Base-by-base conservation (phyloP, 352 stramenopile genomes). In the Pythium phragmitis region DNA sequence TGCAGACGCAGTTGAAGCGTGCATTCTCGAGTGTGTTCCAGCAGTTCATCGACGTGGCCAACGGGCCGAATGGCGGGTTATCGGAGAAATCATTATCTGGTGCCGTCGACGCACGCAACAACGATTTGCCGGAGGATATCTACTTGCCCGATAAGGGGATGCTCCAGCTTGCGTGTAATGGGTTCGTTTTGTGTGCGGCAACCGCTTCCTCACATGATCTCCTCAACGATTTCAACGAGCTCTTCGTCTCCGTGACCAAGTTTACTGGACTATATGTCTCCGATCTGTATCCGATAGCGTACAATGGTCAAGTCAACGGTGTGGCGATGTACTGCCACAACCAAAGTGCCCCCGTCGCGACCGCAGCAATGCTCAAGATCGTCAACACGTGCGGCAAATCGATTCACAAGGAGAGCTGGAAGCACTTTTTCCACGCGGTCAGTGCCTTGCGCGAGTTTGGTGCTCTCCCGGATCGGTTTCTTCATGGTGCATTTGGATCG, bases 11-110 rank as follows among this genome's bases (percentile, higher is more conserved):
- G 16, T 51, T 91, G 36, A 72, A 87, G 30, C 63, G 60, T 36
- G 85, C 79, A 9, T 91, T 93, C 43, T 65, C 69, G 8, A 89
- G 80, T 54, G 82, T 93, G 8, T 93, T 93, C 57, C 73, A 88
- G 33, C 78, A 87, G 50, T 93, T 88, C 47, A 80, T 85, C 2
- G 66, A 81, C 28, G 77, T 79, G 28, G 84, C 74, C 0, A 85
- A 89, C 23, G 65, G 71, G 14, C 78, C 76, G 8, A 39, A 63
- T 42, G 79, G 88, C 45, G 67, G 65, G 1, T 8, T 63, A 19
- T 51, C 56, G 34, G 56, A 69, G 28, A 57, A 65, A 7, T 30
- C 26, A 3, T 67, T 45, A 8, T 49, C 65, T 16, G 70, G 74
- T 6, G 26, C 26, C 4, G 7, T 33, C 1, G 61, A 68, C 51